phyloP scores from a whole-genome alignment of 129 eudicot species.

The Deinandra increscens region DNA sequence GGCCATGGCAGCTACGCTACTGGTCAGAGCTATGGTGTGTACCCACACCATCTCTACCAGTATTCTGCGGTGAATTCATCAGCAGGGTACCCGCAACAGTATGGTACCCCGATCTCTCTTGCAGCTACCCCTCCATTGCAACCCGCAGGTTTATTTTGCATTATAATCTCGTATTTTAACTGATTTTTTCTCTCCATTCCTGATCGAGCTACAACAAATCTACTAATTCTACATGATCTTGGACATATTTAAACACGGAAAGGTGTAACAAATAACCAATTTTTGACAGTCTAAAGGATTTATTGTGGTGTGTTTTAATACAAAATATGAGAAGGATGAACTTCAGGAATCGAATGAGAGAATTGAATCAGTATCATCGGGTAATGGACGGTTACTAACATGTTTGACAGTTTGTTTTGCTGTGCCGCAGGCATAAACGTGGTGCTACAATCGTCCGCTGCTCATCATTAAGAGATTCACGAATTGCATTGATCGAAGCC shows the following conservation, averaged over 20 bases:
- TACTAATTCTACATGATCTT: background rate
- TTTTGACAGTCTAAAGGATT: too few relatives aligned
- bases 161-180: background rate
- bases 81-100: conserved; percentile 64
- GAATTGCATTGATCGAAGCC: conserved; percentile 18
- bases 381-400: conserved; percentile 47
- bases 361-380: background rate
- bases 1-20: conserved; percentile 49
- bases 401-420: conserved; percentile 98
- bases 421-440: conserved; percentile 97
- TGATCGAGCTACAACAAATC: background rate
- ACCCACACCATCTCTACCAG: conserved; percentile 66
- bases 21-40: conserved; percentile 67
- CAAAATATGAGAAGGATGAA: too few relatives aligned
- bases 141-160: conserved; percentile 63
- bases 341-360: background rate
- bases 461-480: conserved; percentile 74
- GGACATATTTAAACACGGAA: too few relatives aligned
- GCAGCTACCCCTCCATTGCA: conserved; percentile 74
- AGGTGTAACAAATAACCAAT: too few relatives aligned
- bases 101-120: conserved; percentile 76
- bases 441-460: conserved; percentile 64
- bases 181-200: background rate
- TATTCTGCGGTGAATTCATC: conserved; percentile 57
- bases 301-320: background rate